Conservation (phyloP, 768 basidiomycete species). For the Butyriboletus loyo region DNA sequence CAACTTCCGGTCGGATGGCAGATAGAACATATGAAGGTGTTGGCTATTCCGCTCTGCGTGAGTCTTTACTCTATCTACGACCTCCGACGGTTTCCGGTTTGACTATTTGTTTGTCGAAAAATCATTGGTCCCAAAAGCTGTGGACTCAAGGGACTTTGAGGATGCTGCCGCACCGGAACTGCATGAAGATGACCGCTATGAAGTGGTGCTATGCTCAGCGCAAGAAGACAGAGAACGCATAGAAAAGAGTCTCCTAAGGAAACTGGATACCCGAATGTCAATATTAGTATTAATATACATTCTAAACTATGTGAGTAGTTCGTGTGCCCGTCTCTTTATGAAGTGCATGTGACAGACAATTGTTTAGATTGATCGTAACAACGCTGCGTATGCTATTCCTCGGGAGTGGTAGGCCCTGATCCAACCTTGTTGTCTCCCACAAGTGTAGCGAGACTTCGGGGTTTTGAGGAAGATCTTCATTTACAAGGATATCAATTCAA, state of each 20-base stretch:
- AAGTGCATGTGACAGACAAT: not conserved
- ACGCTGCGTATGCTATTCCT: slow-evolving; percentile 50
- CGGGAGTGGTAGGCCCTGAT: not conserved
- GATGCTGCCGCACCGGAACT: not conserved
- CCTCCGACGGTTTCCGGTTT: not conserved
- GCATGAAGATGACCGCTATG: not conserved
- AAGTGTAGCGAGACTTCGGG: slow-evolving; percentile 70
- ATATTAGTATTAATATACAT: slow-evolving; percentile 36
- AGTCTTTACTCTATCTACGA: slow-evolving; percentile 1
- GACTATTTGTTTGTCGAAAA: not conserved
- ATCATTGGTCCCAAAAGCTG: not conserved
- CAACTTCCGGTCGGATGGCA: slow-evolving; percentile 5
- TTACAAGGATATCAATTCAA: slow-evolving; percentile 62
- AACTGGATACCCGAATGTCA: slow-evolving; percentile 34
- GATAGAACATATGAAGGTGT: slow-evolving; percentile 3
- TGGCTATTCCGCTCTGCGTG: slow-evolving; percentile 17
- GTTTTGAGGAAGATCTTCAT: slow-evolving; percentile 66
- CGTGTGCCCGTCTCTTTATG: not conserved
- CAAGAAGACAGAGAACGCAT: slow-evolving; percentile 31
- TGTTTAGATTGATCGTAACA: slow-evolving; percentile 65
- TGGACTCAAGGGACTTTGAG: slow-evolving; percentile 8
- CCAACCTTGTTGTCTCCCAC: not conserved
- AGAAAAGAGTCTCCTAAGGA: slow-evolving; percentile 42
- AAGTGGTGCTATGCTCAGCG: not conserved
- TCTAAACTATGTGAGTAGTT: slow-evolving; percentile 32